Percentiles rank a stretch among this genome's conserved stretches.
These are phyloP conservation scores for Penicillium psychrofluorescens DNA, from an alignment of 495 filamentous ascomycete genomes.

Conservation along the genomic window DNA sequence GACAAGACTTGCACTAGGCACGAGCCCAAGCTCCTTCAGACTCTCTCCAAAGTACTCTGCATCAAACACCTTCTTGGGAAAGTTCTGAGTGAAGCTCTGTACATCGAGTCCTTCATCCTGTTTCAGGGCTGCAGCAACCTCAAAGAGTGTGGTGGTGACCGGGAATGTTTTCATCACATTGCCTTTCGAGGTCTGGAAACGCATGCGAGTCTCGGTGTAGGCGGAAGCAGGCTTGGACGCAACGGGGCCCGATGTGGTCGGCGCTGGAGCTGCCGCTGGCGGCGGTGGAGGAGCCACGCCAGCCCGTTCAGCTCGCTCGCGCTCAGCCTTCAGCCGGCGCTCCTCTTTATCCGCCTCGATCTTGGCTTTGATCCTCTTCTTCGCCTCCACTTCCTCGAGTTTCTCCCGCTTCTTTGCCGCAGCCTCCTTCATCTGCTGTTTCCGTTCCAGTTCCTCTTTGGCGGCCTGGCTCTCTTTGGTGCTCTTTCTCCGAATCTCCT, in stretches of 20 bases:
- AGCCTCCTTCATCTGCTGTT: slow-evolving; percentile 86
- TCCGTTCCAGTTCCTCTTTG: slow-evolving; percentile 77
- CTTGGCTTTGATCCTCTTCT: slow-evolving; percentile 79
- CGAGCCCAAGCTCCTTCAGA: slow-evolving; percentile 83
- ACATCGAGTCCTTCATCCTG: slow-evolving; percentile 58
- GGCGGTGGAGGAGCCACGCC: slow-evolving; percentile 53
- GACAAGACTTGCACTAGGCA: slow-evolving; percentile 82
- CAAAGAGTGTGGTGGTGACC: slow-evolving; percentile 84
- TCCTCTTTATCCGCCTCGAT: slow-evolving; percentile 89
- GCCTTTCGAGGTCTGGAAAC: slow-evolving; percentile 68
- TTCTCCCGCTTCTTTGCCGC: slow-evolving; percentile 80
- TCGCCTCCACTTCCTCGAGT: slow-evolving; percentile 76
- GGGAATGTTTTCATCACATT: slow-evolving; percentile 77
- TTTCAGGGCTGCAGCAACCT: slow-evolving; percentile 72
- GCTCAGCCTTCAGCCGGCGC: slow-evolving; percentile 71
- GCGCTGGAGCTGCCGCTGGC: slow-evolving; percentile 25
- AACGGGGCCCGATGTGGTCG: slow-evolving; percentile 33
- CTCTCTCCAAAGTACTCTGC: slow-evolving; percentile 80
- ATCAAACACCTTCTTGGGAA: slow-evolving; percentile 78
- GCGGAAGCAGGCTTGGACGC: slow-evolving; percentile 51
- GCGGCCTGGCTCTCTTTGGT: slow-evolving; percentile 70
- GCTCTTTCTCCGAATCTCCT: slow-evolving; percentile 83
- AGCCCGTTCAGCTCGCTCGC: slow-evolving; percentile 75
- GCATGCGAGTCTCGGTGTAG: slow-evolving; percentile 73
- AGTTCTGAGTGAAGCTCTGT: slow-evolving; percentile 73